Conservation (phyloP, 768 basidiomycete genomes). For the Baorangia bicolor region DNA sequence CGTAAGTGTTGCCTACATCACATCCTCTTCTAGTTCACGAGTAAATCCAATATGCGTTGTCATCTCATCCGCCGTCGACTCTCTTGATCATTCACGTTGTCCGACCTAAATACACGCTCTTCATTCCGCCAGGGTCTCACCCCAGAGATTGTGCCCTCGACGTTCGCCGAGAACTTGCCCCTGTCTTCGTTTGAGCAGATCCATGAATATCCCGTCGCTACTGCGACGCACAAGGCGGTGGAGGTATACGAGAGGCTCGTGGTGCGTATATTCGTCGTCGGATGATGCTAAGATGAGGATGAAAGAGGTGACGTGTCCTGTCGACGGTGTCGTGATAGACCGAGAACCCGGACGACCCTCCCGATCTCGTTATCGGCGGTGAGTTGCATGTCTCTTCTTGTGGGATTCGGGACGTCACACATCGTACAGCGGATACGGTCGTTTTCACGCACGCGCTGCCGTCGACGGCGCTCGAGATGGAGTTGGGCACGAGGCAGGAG, state of each 20-base stretch:
- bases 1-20: slow-evolving; percentile 42
- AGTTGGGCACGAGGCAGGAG: slow-evolving; percentile 54
- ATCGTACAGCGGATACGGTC: slow-evolving; percentile 80
- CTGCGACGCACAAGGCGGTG: slow-evolving; percentile 75
- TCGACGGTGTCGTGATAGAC: slow-evolving; percentile 26
- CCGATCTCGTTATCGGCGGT: slow-evolving; percentile 82
- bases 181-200: slow-evolving; percentile 65
- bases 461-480: slow-evolving; percentile 45
- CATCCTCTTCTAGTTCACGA: neutral
- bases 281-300: too few relatives aligned
- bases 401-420: neutral
- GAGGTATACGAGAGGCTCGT: slow-evolving; percentile 89
- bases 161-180: slow-evolving; percentile 77
- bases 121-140: slow-evolving; percentile 47
- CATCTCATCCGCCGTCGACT: neutral
- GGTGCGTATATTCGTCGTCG: slow-evolving; percentile 34
- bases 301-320: neutral
- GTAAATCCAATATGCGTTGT: neutral
- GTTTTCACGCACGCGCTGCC: slow-evolving; percentile 80
- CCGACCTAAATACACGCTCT: neutral
- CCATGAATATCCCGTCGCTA: slow-evolving; percentile 75
- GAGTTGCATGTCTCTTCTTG: slow-evolving; percentile 4
- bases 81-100: neutral
- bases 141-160: slow-evolving; percentile 72
- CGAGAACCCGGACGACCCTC: slow-evolving; percentile 62